Conservation (phyloP, 768 basidiomycete species). For the Rhodotorula diobovata region DNA sequence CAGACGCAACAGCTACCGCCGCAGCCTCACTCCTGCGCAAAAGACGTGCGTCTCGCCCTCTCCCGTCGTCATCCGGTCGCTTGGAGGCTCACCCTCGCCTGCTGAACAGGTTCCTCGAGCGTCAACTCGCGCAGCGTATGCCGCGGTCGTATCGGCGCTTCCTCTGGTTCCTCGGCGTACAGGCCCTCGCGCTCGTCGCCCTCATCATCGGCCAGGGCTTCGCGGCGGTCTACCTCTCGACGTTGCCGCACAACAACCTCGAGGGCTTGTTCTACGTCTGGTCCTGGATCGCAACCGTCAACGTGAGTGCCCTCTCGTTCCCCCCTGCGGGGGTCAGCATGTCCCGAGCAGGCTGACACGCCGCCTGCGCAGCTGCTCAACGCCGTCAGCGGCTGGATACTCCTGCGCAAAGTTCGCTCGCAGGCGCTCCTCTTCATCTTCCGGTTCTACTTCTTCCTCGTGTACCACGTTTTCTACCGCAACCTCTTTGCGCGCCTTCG, state of each 20-base stretch:
- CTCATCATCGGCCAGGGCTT: constrained; percentile 64
- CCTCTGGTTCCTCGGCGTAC: constrained; percentile 50
- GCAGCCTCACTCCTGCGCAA: constrained; percentile 46
- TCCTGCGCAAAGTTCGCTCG: constrained; percentile 49
- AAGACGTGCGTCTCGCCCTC: constrained; percentile 43
- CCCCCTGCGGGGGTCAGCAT: background rate
- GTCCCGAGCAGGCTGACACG: background rate
- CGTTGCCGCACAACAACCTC: constrained; percentile 65
- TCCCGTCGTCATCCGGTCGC: background rate
- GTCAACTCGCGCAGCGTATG: constrained; percentile 46
- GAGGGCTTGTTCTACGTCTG: constrained; percentile 64
- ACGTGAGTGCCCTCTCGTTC: constrained; percentile 1
- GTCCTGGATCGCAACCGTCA: constrained; percentile 40
- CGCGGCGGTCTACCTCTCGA: constrained; percentile 83
- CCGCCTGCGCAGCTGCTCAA: constrained; percentile 38
- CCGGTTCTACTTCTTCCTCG: constrained; percentile 43
- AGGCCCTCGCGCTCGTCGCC: constrained; percentile 58
- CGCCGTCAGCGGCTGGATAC: constrained; percentile 47
- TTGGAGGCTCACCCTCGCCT: background rate
- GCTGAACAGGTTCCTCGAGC: constrained; percentile 46
- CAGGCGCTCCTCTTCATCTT: constrained; percentile 51
- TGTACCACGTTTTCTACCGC: constrained; percentile 34
- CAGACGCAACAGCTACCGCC: constrained; percentile 48
- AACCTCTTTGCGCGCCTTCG: constrained; percentile 49
- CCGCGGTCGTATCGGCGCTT: constrained; percentile 51